These are phyloP conservation scores for Fusarium hostae DNA, from an alignment of 2,329 filamentous ascomycete genomes.

Conservation along the genomic window DNA sequence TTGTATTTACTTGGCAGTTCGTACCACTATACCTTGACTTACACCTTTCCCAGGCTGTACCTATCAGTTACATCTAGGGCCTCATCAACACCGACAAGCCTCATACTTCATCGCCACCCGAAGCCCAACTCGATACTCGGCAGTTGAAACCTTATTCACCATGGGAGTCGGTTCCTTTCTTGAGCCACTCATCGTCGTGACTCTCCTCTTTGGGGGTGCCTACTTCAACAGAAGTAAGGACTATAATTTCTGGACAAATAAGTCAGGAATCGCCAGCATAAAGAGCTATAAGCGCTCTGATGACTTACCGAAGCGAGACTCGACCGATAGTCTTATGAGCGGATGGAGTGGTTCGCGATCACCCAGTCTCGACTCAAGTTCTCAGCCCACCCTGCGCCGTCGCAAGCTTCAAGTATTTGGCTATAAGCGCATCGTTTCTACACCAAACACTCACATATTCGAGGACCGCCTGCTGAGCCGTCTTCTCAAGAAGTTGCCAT, in stretches of 20 bases:
- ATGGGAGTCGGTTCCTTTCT: conserved; percentile 56
- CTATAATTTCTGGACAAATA: conserved; percentile 46
- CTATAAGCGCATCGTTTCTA: conserved; percentile 46
- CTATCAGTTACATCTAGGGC: background rate
- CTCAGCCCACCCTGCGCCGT: conserved; percentile 46
- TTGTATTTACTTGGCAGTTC: background rate
- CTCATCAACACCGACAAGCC: background rate
- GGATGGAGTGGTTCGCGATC: conserved; percentile 44
- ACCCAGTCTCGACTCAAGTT: conserved; percentile 43
- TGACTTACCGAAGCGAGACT: conserved; percentile 43
- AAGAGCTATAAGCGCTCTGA: conserved; percentile 47
- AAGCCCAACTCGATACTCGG: background rate
- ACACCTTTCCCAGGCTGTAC: background rate
- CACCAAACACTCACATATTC: conserved; percentile 49
- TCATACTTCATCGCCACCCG: background rate
- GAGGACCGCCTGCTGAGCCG: conserved; percentile 53
- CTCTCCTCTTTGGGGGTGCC: conserved; percentile 57
- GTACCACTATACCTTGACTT: background rate
- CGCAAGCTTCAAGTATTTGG: conserved; percentile 50
- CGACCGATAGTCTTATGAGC: conserved; percentile 41
- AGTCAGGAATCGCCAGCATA: conserved; percentile 31
- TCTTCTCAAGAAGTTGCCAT: conserved; percentile 74
- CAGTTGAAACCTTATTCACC: background rate
- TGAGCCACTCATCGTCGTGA: conserved; percentile 56
- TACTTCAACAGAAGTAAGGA: conserved; percentile 57